Evolutionary conservation across 345 rosid species (phyloP), one percentile per base, ranked within the genome.

Genomic region (Hypericum androsaemum): DNA sequence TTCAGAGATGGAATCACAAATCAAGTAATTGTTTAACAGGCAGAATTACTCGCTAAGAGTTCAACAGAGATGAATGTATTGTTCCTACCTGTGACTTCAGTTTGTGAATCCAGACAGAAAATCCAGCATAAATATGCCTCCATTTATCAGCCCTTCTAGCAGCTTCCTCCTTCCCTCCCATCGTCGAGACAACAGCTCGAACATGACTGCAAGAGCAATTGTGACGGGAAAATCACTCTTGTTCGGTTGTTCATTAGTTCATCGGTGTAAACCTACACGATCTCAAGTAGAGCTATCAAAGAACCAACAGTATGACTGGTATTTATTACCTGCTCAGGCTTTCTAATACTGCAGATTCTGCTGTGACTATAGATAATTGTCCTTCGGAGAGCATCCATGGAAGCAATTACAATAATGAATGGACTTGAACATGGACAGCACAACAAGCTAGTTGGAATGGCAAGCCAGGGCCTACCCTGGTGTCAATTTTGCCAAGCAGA

Each of bases 41-140:
- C n/a, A n/a, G n/a, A n/a, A n/a, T n/a, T n/a, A n/a, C n/a, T n/a
- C n/a, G n/a, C n/a, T n/a, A n/a, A 22, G 32, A 22, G 32, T 1
- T 22, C 32, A 22, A 22, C 32, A 22, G 32, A 22, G 32, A 22
- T 22, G 4, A 22, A 4, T 1, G 32, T 22, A 22, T 4, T 22
- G 32, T 22, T 22, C 10, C 43, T 62, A 89, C 97, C 95, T 61
- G 56, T 52, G 37, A 95, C 95, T 60, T 86, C 76, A 39, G 95
- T 89, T 63, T 80, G 16, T 90, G 83, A 52, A 89, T 46, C 95
- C 94, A 89, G 39, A 86, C 83, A 0, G 90, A 83, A 68, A 89
- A 82, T 50, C 95, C 97, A 2, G 88, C 79, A 76, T 78, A 80
- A 52, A 86, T 86, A 68, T 89, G 88, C 55, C 59, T 78, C 95